phyloP scores from a whole-genome alignment of 768 basidiomycete species.

The Paxillus rubicundulus region DNA sequence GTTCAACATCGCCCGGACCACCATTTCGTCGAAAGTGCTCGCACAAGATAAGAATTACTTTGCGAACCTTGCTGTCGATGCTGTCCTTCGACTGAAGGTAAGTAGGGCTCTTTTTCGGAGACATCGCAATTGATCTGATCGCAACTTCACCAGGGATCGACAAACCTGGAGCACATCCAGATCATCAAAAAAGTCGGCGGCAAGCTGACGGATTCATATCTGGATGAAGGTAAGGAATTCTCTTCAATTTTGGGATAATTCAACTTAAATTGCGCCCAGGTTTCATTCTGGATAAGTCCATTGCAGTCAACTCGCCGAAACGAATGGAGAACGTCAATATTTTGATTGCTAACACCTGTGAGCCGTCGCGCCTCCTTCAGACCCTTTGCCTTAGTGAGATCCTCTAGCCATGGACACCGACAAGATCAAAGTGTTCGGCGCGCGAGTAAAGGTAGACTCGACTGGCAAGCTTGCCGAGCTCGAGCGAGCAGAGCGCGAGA shows the following conservation, averaged over 20 bases:
- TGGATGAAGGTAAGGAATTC: constrained; percentile 76
- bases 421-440: constrained; percentile 99
- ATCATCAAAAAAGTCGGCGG: constrained; percentile 99
- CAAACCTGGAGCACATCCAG: constrained; percentile 96
- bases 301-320: constrained; percentile 93
- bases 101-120: background rate
- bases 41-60: constrained; percentile 98
- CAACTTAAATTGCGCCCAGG: constrained; percentile 42
- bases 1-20: constrained; percentile 95
- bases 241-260: background rate
- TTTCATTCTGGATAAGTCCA: constrained; percentile 96
- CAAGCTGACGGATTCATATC: constrained; percentile 96
- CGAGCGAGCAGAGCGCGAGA: constrained; percentile 95
- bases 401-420: constrained; percentile 95
- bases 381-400: background rate
- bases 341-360: constrained; percentile 97
- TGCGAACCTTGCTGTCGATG: constrained; percentile 95
- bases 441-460: constrained; percentile 90
- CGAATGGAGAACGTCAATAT: constrained; percentile 94
- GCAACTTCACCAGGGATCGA: constrained; percentile 70
- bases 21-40: constrained; percentile 92
- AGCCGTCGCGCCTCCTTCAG: constrained; percentile 26
- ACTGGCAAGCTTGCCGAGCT: constrained; percentile 98
- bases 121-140: constrained; percentile 1
- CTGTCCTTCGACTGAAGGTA: constrained; percentile 88